Evolutionary conservation across 1,139 yeast species (phyloP).

Genomic region (Candida sanyaensis): DNA sequence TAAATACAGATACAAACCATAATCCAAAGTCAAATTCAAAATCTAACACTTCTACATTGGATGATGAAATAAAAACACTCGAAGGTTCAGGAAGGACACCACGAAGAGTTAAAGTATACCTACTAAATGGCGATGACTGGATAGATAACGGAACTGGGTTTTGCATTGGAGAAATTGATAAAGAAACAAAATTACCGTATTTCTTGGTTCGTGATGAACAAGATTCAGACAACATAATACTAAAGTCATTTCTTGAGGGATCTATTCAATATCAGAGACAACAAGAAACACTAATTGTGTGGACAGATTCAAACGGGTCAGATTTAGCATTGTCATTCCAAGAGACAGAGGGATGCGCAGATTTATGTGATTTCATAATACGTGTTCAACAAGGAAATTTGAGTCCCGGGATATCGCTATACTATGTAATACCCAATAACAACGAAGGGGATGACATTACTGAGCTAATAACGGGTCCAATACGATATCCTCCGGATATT

Average conservation of each 20-base stretch:
- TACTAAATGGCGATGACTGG: constrained; percentile 84
- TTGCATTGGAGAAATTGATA: constrained; percentile 69
- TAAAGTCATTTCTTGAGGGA: constrained; percentile 70
- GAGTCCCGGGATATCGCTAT: constrained; percentile 71
- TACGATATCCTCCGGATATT: constrained; percentile 58
- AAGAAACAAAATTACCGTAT: constrained; percentile 48
- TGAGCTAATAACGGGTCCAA: constrained; percentile 81
- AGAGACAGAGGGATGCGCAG: constrained; percentile 87
- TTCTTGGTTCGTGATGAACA: constrained; percentile 76
- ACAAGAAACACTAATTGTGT: constrained; percentile 90
- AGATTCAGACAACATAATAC: constrained; percentile 56
- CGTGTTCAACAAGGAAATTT: constrained; percentile 59
- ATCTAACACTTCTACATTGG: not conserved
- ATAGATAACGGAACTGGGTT: constrained; percentile 91
- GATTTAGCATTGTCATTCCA: constrained; percentile 92
- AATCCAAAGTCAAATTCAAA: not conserved
- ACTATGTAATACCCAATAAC: constrained; percentile 62
- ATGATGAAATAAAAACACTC: constrained; percentile 6
- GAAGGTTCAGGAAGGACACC: constrained; percentile 32
- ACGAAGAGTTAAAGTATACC: constrained; percentile 86
- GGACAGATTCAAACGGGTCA: constrained; percentile 81
- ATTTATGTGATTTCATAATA: constrained; percentile 77
- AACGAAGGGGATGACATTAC: constrained; percentile 52
- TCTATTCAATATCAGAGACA: constrained; percentile 86
- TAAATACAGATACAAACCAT: not conserved